A percentile compares a stretch with the other conserved stretches of the same genome.
These are phyloP conservation scores for Beta lomatogona DNA, from an alignment of 179 eudicot species.

Conservation along the genomic window DNA sequence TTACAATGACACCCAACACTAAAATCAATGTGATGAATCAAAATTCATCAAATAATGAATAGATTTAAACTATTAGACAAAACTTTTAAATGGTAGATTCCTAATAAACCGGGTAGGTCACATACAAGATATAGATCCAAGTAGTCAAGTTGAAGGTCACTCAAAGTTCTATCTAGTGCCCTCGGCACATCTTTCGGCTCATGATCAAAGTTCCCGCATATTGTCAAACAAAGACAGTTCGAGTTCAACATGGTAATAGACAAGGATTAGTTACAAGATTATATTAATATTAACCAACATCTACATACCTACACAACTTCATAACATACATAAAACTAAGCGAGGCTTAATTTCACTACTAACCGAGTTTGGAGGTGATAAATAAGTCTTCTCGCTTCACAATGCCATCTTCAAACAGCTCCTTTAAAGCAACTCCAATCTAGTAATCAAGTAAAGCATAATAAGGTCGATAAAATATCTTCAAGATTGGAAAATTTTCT, in stretches of 20 bases:
- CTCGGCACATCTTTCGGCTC: slow-evolving; percentile 77
- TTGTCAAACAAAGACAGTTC: background rate
- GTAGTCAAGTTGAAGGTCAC: slow-evolving; percentile 76
- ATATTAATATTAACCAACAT: background rate
- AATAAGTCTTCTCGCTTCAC: slow-evolving; percentile 77
- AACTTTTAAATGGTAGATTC: background rate
- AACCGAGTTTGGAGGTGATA: slow-evolving; percentile 82
- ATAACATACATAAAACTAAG: background rate
- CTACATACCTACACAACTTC: background rate
- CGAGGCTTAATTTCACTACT: slow-evolving; percentile 7
- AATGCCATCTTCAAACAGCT: slow-evolving; percentile 65
- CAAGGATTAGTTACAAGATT: background rate
- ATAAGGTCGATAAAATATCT: background rate
- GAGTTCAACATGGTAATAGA: background rate
- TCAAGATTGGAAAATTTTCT: background rate
- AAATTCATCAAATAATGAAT: too few relatives aligned
- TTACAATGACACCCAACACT: background rate
- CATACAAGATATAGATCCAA: slow-evolving; percentile 80
- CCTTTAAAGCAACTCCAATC: slow-evolving; percentile 68
- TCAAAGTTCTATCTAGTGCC: slow-evolving; percentile 65
- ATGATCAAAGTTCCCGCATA: slow-evolving; percentile 54
- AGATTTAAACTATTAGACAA: too few relatives aligned
- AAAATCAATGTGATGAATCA: background rate
- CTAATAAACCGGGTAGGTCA: background rate
- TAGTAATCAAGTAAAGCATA: slow-evolving; percentile 32